Evolutionary conservation across 768 basidiomycete species (phyloP), one percentile per base, ranked within the genome.

Genomic region (Cytidiella melzeri): DNA sequence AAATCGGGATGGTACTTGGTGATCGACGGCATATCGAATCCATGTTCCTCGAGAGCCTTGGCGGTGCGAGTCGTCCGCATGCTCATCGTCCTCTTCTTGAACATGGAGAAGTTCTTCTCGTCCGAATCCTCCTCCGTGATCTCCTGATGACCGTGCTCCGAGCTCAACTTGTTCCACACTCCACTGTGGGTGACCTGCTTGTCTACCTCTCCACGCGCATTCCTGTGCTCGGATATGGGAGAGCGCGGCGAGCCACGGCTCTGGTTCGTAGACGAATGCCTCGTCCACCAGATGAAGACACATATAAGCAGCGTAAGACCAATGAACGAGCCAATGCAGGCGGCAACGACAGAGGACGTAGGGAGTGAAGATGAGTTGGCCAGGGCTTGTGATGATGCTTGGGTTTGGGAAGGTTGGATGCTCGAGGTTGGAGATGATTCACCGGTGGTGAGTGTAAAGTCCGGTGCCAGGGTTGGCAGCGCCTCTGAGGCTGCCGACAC

Each of bases 41-140:
- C 48, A 49, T 55, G 53, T 28, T 60, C 60, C 50, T 61, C 61
- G 57, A 42, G 69, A 65, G 28, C 73, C 70, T 3, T 75, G 72
- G 2, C 26, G 4, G 54, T 55, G 4, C 48, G 43, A n/a, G 58
- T 59, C 6, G 74, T 73, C 28, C 64, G 67, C 27, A 55, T 57
- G 50, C 73, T 72, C 58, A 70, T 65, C 40, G 76, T 76, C 51
- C 75, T 76, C 58, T 78, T 81, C 65, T 81, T 79, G 70, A 86
- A 64, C 62, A 64, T 61, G 28, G 56, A 45, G 48, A 59, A 61
- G 56, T 61, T 61, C 56, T 60, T 61, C 52, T 61, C 60, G 50
- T 60, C 60, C 50, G 48, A 34, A 21, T 59, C 60, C 27, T 50
- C 42, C 27, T 53, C 50, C 37, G 47, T 57, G 18, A 39, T 47